phyloP scores from a whole-genome alignment of 768 basidiomycete species.

The Lentinula sp. region DNA sequence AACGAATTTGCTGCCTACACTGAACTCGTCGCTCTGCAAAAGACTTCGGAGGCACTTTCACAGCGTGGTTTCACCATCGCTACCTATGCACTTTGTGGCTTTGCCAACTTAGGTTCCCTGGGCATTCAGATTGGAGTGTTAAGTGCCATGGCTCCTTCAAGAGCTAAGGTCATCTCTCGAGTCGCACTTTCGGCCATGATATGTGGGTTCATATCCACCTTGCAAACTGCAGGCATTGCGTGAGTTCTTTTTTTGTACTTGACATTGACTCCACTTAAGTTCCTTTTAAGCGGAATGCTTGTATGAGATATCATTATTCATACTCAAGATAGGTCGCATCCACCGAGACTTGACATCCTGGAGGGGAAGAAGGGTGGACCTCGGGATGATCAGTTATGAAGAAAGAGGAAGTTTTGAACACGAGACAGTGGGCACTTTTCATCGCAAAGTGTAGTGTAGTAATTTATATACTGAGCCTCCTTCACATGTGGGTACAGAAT shows the following conservation, averaged over 20 bases:
- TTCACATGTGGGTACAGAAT: too few species aligned
- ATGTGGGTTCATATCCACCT: constrained; percentile 61
- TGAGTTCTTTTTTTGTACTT: constrained; percentile 23
- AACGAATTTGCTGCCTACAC: constrained; percentile 83
- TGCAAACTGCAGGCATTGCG: constrained; percentile 57
- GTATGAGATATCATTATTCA: constrained; percentile 17
- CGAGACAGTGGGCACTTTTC: too few species aligned
- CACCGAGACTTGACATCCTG: too few species aligned
- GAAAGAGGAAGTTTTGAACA: too few species aligned
- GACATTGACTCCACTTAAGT: constrained; percentile 19
- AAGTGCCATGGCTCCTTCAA: constrained; percentile 61
- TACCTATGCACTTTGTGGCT: constrained; percentile 86
- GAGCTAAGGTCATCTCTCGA: constrained; percentile 63
- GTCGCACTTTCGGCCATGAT: constrained; percentile 66
- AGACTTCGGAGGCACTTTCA: constrained; percentile 42
- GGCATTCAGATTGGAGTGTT: constrained; percentile 85
- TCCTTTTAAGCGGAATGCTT: constrained; percentile 37
- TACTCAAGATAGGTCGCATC: too few species aligned
- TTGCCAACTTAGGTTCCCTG: constrained; percentile 80
- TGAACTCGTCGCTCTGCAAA: constrained; percentile 46
- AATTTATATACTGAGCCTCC: too few species aligned
- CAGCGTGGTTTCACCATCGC: constrained; percentile 76
- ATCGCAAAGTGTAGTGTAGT: too few species aligned
- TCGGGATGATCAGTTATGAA: too few species aligned
- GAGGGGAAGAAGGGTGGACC: too few species aligned